A percentile compares a stretch with the other conserved stretches of the same genome.
phyloP scores from a whole-genome alignment of 2,329 filamentous ascomycete species.

The Aureobasidium sp. region DNA sequence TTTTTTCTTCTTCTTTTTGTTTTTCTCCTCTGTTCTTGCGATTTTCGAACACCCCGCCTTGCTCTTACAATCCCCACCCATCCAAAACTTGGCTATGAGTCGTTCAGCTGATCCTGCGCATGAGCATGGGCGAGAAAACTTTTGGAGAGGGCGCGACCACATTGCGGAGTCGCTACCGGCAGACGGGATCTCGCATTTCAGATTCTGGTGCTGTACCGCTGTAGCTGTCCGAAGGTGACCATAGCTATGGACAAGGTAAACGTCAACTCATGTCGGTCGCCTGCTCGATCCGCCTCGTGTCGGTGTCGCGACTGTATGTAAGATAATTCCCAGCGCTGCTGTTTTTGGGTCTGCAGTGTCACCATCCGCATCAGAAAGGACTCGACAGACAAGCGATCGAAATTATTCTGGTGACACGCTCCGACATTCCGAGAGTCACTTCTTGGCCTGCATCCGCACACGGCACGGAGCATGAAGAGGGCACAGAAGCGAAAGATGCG shows the following conservation, averaged over 20 bases:
- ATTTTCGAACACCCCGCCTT: neutral
- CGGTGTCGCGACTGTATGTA: neutral
- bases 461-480: neutral
- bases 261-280: neutral
- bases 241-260: neutral
- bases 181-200: neutral
- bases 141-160: neutral
- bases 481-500: neutral
- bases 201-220: neutral
- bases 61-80: neutral
- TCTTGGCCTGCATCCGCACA: conserved; percentile 7
- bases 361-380: neutral
- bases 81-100: conserved; percentile 5
- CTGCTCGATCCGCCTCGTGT: neutral
- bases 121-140: neutral
- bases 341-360: neutral
- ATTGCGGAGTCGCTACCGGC: neutral
- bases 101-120: neutral
- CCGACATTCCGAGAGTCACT: neutral
- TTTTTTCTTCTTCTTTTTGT: neutral
- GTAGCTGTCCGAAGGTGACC: neutral
- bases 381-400: neutral
- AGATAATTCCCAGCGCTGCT: neutral
- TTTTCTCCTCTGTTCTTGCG: neutral
- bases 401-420: neutral